phyloP scores from a whole-genome alignment of 495 filamentous ascomycete genomes.

The Aspergillus taichungensis region DNA sequence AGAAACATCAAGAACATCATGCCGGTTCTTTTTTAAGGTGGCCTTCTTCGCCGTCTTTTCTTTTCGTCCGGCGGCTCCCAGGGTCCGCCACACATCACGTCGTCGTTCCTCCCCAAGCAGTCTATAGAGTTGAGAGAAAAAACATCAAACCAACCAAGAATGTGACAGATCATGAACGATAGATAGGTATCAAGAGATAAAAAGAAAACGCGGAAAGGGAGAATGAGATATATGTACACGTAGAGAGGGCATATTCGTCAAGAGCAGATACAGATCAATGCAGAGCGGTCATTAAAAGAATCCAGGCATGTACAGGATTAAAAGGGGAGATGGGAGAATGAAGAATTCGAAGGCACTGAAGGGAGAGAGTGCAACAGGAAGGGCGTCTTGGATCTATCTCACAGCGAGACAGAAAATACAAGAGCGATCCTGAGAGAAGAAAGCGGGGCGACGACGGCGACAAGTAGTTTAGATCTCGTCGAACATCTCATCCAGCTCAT shows the following conservation, averaged over 20 bases:
- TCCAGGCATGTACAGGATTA: slow-evolving; percentile 23
- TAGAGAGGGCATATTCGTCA: slow-evolving; percentile 13
- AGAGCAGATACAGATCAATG: slow-evolving; percentile 8
- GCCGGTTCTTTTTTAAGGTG: no score
- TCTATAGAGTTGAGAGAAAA: background rate
- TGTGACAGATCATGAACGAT: slow-evolving; percentile 6
- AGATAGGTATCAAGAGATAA: slow-evolving; percentile 11
- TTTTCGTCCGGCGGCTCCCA: no score
- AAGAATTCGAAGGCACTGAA: slow-evolving; percentile 1
- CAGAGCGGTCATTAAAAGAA: slow-evolving; percentile 12
- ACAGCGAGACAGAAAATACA: no score
- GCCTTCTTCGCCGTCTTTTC: no score
- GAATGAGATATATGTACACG: slow-evolving; percentile 30
- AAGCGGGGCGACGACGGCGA: background rate
- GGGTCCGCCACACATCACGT: background rate
- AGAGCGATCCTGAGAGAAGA: background rate
- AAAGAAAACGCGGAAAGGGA: slow-evolving; percentile 12
- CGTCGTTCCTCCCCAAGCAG: slow-evolving; percentile 4
- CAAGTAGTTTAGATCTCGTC: slow-evolving; percentile 31
- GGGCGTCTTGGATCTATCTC: no score
- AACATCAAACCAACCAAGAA: slow-evolving; percentile 1
- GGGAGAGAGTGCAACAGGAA: background rate
- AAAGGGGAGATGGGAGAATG: no score
- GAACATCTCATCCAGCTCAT: slow-evolving; percentile 88
- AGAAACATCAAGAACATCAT: no score